These are phyloP conservation scores for Coniochaeta sp. DNA, from an alignment of 2,329 filamentous ascomycete genomes.

Conservation along the genomic window DNA sequence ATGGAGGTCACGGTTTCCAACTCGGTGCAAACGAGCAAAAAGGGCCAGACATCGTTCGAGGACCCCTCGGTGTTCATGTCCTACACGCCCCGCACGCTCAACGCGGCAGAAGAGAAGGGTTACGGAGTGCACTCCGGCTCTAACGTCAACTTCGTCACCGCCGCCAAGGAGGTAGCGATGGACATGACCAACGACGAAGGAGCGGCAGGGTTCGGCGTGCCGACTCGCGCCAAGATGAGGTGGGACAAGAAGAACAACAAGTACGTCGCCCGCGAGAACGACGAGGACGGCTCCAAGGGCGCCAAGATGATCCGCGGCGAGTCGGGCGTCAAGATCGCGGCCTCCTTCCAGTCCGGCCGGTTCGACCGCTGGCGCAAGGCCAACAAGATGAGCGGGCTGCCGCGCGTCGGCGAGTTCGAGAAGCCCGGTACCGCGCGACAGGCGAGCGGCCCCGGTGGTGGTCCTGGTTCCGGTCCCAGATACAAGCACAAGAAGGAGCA, in stretches of 20 bases:
- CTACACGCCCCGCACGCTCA: slow-evolving; percentile 76
- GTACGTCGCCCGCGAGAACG: slow-evolving; percentile 86
- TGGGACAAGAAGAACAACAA: slow-evolving; percentile 98
- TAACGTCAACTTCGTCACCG: slow-evolving; percentile 73
- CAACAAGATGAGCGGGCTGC: slow-evolving; percentile 72
- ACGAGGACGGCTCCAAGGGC: slow-evolving; percentile 80
- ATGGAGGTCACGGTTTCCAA: slow-evolving; percentile 67
- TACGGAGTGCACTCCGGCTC: slow-evolving; percentile 89
- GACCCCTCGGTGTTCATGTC: slow-evolving; percentile 95
- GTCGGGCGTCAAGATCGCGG: slow-evolving; percentile 91
- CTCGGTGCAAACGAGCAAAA: slow-evolving; percentile 38
- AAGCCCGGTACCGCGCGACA: slow-evolving; percentile 28
- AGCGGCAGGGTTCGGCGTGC: slow-evolving; percentile 70
- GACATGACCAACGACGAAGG: slow-evolving; percentile 87
- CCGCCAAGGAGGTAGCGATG: slow-evolving; percentile 83
- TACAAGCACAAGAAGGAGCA: slow-evolving; percentile 84
- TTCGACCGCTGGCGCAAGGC: slow-evolving; percentile 90
- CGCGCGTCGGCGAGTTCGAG: slow-evolving; percentile 78
- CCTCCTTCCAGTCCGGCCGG: slow-evolving; percentile 84
- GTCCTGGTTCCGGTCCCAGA: slow-evolving; percentile 35
- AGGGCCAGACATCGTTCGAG: slow-evolving; percentile 60
- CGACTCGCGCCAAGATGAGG: slow-evolving; percentile 69
- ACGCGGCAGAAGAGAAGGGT: slow-evolving; percentile 79
- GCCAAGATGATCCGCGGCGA: slow-evolving; percentile 75
- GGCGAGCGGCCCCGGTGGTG: slow-evolving; percentile 9